Evolutionary conservation across 257 asterid species (phyloP).

Genomic region (Salvia hispanica): DNA sequence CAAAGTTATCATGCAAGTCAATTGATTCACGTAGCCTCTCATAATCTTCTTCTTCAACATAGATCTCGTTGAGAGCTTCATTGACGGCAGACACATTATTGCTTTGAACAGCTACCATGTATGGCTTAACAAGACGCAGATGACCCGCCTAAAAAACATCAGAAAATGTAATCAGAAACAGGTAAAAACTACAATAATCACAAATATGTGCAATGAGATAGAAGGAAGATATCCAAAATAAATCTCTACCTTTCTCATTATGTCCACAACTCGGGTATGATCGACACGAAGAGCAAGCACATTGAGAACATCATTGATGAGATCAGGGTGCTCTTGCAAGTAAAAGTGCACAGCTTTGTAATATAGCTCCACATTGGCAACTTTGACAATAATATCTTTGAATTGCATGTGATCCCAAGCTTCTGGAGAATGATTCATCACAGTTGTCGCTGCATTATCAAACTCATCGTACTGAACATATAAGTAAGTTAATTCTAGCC

Average conservation of each 20-base stretch:
- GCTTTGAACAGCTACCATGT: slow-evolving; percentile 99
- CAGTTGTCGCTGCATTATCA: slow-evolving; percentile 98
- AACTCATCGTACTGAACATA: slow-evolving; percentile 95
- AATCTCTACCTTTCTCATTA: slow-evolving; percentile 83
- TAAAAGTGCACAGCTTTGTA: slow-evolving; percentile 99
- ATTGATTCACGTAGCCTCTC: slow-evolving; percentile 95
- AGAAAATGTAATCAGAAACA: slow-evolving; percentile 30
- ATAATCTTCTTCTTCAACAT: slow-evolving; percentile 98
- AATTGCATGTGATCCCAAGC: slow-evolving; percentile 99
- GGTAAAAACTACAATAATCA: slow-evolving; percentile 14
- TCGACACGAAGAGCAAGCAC: slow-evolving; percentile 98
- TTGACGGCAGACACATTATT: slow-evolving; percentile 95
- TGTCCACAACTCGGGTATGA: slow-evolving; percentile 97
- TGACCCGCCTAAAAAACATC: slow-evolving; percentile 78
- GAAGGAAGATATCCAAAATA: slow-evolving; percentile 19
- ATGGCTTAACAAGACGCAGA: slow-evolving; percentile 90
- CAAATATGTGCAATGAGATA: not conserved
- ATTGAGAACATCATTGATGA: slow-evolving; percentile 89
- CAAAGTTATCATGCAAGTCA: slow-evolving; percentile 91
- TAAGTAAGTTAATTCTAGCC: slow-evolving; percentile 93
- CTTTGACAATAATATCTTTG: slow-evolving; percentile 93
- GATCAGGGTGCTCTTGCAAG: slow-evolving; percentile 98
- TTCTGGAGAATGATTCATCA: slow-evolving; percentile 99
- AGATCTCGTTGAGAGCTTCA: slow-evolving; percentile 94
- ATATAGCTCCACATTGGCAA: slow-evolving; percentile 95